phyloP scores from a whole-genome alignment of 306 rosid genomes.

The Benincasa hispida region DNA sequence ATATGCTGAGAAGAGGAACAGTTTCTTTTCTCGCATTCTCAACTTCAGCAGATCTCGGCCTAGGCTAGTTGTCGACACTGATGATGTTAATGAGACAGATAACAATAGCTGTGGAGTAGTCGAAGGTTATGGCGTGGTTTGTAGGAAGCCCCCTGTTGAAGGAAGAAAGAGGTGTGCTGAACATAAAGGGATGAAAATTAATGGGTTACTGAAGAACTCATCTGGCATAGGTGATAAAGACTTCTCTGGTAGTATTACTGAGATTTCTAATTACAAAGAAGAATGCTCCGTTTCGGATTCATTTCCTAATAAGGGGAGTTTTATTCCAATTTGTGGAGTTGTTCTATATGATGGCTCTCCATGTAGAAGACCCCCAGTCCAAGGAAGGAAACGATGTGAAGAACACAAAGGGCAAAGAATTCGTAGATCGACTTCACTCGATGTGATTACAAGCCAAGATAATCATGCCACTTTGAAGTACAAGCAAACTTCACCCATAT shows the following conservation, averaged over 20 bases:
- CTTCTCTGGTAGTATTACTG: constrained; percentile 11
- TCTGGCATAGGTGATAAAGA: neutral
- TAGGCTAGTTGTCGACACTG: constrained; percentile 24
- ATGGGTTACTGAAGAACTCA: constrained; percentile 2
- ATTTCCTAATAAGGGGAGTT: constrained; percentile 15
- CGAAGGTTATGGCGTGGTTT: constrained; percentile 36
- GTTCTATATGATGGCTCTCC: constrained; percentile 44
- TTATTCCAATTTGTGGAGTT: constrained; percentile 42
- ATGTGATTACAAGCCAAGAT: neutral
- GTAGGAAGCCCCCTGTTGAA: constrained; percentile 45
- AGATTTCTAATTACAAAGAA: constrained; percentile 2
- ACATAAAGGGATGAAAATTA: constrained; percentile 65
- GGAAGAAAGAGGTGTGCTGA: constrained; percentile 67
- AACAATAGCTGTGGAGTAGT: constrained; percentile 43
- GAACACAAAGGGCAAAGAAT: constrained; percentile 72
- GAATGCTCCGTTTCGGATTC: neutral
- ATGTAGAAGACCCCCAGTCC: constrained; percentile 36
- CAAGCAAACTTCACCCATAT: neutral
- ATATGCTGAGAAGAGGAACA: constrained; percentile 26
- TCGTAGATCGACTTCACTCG: neutral
- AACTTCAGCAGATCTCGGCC: constrained; percentile 54
- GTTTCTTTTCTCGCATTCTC: constrained; percentile 40
- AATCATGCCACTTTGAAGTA: neutral
- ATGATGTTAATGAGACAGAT: constrained; percentile 16
- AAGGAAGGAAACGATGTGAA: constrained; percentile 62